Percentiles rank a stretch among this genome's conserved stretches.
phyloP scores from a whole-genome alignment of 2,329 filamentous ascomycete species.

The Paraphoma sp. region DNA sequence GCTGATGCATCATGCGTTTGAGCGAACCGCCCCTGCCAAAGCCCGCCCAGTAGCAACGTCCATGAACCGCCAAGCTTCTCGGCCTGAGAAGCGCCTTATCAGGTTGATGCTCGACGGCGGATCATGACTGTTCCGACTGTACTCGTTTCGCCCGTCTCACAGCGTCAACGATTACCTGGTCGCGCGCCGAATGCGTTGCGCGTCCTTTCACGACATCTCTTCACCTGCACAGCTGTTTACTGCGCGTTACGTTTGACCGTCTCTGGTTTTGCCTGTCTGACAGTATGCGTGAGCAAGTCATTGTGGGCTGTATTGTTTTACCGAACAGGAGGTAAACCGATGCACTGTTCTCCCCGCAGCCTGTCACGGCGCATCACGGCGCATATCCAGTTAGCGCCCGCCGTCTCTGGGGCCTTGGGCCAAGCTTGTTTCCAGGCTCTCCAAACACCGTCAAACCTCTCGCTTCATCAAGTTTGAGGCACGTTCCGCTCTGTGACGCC shows the following conservation, averaged over 20 bases:
- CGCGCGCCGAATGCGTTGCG: conserved; percentile 26
- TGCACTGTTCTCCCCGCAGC: conserved; percentile 37
- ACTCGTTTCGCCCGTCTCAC: conserved; percentile 46
- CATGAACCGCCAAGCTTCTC: conserved; percentile 29
- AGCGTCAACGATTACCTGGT: conserved; percentile 32
- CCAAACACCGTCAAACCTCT: conserved; percentile 48
- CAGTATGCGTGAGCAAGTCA: background rate
- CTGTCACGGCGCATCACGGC: conserved; percentile 36
- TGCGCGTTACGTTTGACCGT: background rate
- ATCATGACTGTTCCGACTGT: conserved; percentile 36
- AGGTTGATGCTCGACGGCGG: conserved; percentile 42
- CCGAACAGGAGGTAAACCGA: conserved; percentile 16
- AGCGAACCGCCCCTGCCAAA: conserved; percentile 34
- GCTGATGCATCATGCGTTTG: conserved; percentile 42
- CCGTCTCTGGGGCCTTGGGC: conserved; percentile 35
- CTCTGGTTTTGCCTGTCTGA: background rate
- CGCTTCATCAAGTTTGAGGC: conserved; percentile 44
- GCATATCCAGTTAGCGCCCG: conserved; percentile 45
- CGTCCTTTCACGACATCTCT: conserved; percentile 13
- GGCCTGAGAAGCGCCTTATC: conserved; percentile 32
- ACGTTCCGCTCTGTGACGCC: conserved; percentile 44
- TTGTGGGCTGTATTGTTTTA: conserved; percentile 2
- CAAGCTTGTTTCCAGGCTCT: conserved; percentile 46
- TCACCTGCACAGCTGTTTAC: background rate
- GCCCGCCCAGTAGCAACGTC: conserved; percentile 25